These are phyloP conservation scores for Apiospora koreana DNA, from an alignment of 2,329 filamentous ascomycete species.

Conservation along the genomic window DNA sequence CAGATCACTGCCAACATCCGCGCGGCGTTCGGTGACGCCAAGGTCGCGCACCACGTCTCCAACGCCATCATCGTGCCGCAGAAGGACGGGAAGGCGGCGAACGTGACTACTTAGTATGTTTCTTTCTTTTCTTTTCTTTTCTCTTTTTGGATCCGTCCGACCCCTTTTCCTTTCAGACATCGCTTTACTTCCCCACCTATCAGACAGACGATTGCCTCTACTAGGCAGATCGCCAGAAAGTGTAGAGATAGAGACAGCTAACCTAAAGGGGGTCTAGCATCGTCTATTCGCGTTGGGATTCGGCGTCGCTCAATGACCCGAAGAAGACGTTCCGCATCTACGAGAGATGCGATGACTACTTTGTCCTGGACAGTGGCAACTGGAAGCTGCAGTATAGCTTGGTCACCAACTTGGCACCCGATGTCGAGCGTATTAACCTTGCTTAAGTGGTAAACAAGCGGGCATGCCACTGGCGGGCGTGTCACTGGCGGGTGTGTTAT, in stretches of 20 bases:
- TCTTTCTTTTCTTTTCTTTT: neutral
- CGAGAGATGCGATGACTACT: neutral
- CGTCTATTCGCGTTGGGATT: constrained; percentile 1
- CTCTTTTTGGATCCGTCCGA: neutral
- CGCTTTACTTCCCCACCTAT: no score
- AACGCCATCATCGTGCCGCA: neutral
- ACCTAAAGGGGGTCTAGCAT: neutral
- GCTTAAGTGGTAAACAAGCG: neutral
- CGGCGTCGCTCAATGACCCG: neutral
- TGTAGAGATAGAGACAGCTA: neutral
- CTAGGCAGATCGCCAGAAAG: no score
- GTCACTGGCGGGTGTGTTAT: no score
- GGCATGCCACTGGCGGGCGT: neutral
- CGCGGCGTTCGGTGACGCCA: neutral
- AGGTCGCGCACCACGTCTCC: neutral
- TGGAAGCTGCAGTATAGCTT: constrained; percentile 11
- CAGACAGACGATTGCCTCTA: no score
- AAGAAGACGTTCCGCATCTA: constrained; percentile 7
- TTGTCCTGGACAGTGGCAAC: neutral
- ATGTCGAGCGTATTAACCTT: neutral
- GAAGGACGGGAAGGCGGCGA: neutral
- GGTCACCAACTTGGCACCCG: neutral
- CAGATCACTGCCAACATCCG: neutral
- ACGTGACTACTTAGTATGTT: constrained; percentile 5
- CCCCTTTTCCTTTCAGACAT: neutral